Percentiles rank a stretch among this genome's conserved stretches.
Evolutionary conservation across 2,329 filamentous ascomycete genomes (phyloP).

Genomic region (Phaeosphaeriaceae sp.): DNA sequence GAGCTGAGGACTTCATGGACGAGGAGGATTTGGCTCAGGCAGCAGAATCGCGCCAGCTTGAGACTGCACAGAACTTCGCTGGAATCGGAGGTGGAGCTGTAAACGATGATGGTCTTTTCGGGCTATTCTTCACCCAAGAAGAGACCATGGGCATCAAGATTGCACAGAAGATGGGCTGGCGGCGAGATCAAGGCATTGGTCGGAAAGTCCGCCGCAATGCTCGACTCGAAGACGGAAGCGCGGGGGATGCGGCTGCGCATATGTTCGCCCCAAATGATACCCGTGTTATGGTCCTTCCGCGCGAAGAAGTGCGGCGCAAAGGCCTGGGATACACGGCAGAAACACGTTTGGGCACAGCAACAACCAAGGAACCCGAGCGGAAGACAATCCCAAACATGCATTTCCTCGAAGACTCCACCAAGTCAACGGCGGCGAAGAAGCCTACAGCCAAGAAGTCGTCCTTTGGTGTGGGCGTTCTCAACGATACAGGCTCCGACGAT

Average conservation of each 20-base stretch:
- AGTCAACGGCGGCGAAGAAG: conserved; percentile 40
- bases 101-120: conserved; percentile 66
- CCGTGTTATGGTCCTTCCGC: conserved; percentile 68
- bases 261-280: conserved; percentile 87
- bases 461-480: conserved; percentile 87
- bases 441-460: conserved; percentile 68
- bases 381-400: conserved; percentile 24
- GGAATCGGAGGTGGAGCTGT: conserved; percentile 72
- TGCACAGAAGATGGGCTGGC: conserved; percentile 93
- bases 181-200: conserved; percentile 89
- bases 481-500: conserved; percentile 93
- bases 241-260: conserved; percentile 58
- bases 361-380: conserved; percentile 28
- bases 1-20: conserved; percentile 95
- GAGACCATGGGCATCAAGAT: conserved; percentile 89
- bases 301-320: conserved; percentile 70
- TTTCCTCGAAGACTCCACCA: conserved; percentile 30
- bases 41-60: conserved; percentile 76
- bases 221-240: conserved; percentile 63
- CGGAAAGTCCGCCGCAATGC: conserved; percentile 81
- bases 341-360: conserved; percentile 54
- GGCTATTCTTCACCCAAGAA: conserved; percentile 73
- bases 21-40: conserved; percentile 92
- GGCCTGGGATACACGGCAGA: conserved; percentile 74
- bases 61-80: conserved; percentile 76